Evolutionary conservation across 169 alveolate genomes (phyloP).

Genomic region (Eimeria acervulina): DNA sequence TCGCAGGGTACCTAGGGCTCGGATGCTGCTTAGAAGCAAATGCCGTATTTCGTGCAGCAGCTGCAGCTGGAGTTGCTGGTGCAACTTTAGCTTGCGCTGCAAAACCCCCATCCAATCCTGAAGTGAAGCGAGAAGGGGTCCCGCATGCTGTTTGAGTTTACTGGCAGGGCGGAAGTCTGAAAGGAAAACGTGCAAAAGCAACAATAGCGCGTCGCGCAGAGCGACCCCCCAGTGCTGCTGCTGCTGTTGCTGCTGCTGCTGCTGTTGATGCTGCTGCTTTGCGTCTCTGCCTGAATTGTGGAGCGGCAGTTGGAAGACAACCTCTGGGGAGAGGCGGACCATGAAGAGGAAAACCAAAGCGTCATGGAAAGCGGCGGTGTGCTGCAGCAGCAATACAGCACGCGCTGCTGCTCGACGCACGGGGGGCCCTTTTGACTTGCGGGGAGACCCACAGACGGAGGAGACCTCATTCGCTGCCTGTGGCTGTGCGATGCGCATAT

Average conservation of each 20-base stretch:
- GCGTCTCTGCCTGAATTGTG: not conserved
- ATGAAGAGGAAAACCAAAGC: slow-evolving; percentile 38
- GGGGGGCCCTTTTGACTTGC: not conserved
- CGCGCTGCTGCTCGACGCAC: slow-evolving; percentile 38
- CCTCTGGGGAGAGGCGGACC: slow-evolving; percentile 64
- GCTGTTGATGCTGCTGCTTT: slow-evolving; percentile 78
- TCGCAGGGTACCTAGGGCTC: slow-evolving; percentile 20
- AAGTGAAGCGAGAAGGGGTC: slow-evolving; percentile 19
- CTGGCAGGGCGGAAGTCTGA: slow-evolving; percentile 44
- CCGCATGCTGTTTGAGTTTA: slow-evolving; percentile 30
- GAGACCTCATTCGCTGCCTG: not conserved
- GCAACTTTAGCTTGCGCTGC: slow-evolving; percentile 35
- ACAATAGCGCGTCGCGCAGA: slow-evolving; percentile 62
- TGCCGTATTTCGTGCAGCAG: slow-evolving; percentile 52
- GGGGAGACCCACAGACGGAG: not conserved
- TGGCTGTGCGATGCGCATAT: not conserved
- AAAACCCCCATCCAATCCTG: slow-evolving; percentile 7
- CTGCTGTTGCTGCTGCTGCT: slow-evolving; percentile 64
- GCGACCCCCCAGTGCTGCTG: slow-evolving; percentile 21
- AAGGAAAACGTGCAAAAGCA: slow-evolving; percentile 47
- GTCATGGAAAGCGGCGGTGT: slow-evolving; percentile 11
- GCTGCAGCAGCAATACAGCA: slow-evolving; percentile 53
- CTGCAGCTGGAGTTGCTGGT: not conserved
- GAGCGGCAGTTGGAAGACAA: not conserved
- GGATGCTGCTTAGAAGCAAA: not conserved